phyloP scores from a whole-genome alignment of 352 stramenopile species.

The Phytophthora sp. region DNA sequence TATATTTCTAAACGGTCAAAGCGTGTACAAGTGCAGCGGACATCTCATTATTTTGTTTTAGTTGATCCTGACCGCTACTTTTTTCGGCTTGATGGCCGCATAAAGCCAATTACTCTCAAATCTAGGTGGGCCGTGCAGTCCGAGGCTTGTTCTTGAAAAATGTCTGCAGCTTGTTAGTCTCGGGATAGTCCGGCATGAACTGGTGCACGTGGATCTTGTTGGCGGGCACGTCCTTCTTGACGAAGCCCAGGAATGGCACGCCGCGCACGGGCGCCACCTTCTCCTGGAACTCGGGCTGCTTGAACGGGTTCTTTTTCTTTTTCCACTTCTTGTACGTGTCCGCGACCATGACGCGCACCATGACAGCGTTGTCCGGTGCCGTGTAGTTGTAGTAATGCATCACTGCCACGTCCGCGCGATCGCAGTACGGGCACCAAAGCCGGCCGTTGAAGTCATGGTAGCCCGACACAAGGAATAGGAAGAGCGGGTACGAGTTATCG shows the following conservation, averaged over 20 bases:
- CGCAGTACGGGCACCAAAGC: slow-evolving; percentile 83
- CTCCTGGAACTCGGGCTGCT: slow-evolving; percentile 62
- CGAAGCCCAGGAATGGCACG: slow-evolving; percentile 70
- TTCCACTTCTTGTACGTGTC: slow-evolving; percentile 80
- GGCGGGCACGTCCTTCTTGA: slow-evolving; percentile 56
- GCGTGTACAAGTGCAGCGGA: no score
- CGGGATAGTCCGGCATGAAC: slow-evolving; percentile 67
- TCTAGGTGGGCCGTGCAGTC: slow-evolving; percentile 25
- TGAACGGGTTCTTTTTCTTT: slow-evolving; percentile 82
- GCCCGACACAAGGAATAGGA: slow-evolving; percentile 80
- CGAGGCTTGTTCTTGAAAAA: slow-evolving; percentile 53
- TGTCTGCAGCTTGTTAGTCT: slow-evolving; percentile 49
- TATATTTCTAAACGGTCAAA: slow-evolving; percentile 9
- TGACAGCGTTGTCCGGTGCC: slow-evolving; percentile 57
- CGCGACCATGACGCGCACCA: slow-evolving; percentile 60
- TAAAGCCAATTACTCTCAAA: neutral
- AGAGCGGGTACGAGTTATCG: slow-evolving; percentile 78
- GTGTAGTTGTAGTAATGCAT: slow-evolving; percentile 87
- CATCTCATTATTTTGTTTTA: neutral
- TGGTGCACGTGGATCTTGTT: slow-evolving; percentile 59
- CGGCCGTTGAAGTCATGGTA: slow-evolving; percentile 77
- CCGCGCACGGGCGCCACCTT: slow-evolving; percentile 59
- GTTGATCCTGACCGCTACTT: neutral
- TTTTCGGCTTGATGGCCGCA: neutral
- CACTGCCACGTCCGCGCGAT: slow-evolving; percentile 67